Conservation (phyloP, 2,329 filamentous ascomycete genomes). For the Cordyceps militaris region DNA sequence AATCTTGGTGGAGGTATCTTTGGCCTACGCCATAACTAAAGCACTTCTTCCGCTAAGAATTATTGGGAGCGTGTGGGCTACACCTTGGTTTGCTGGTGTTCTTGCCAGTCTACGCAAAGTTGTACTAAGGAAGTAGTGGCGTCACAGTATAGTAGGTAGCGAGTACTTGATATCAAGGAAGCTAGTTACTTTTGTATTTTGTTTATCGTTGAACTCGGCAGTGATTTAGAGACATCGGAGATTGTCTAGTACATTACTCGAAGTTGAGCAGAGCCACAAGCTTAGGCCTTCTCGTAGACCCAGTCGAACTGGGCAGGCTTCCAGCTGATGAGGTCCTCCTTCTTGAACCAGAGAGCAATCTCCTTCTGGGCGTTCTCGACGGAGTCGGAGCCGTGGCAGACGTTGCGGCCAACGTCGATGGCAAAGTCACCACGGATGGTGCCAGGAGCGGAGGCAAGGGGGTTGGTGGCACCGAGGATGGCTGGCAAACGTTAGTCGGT, state of each 20-base stretch:
- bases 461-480: slow-evolving; percentile 99
- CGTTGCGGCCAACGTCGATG: slow-evolving; percentile 82
- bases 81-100: slow-evolving; percentile 80
- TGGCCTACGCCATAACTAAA: slow-evolving; percentile 89
- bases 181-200: not conserved
- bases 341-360: slow-evolving; percentile 97
- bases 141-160: not conserved
- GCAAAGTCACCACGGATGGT: slow-evolving; percentile 96
- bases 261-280: not conserved
- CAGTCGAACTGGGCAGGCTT: slow-evolving; percentile 81
- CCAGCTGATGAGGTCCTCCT: slow-evolving; percentile 77
- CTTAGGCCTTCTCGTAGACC: slow-evolving; percentile 87
- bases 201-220: not conserved
- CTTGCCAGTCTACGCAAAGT: slow-evolving; percentile 38
- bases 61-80: slow-evolving; percentile 73
- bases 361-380: slow-evolving; percentile 99
- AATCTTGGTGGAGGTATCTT: slow-evolving; percentile 64
- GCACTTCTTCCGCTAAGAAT: slow-evolving; percentile 72
- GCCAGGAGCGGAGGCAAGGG: slow-evolving; percentile 84
- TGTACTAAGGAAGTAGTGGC: slow-evolving; percentile 24
- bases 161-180: not conserved
- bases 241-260: not conserved
- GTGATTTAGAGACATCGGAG: not conserved
- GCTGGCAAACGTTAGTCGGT: slow-evolving; percentile 35
- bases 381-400: slow-evolving; percentile 98